Conservation (phyloP, 2,329 filamentous ascomycete species). For the Fusarium duplospermum region DNA sequence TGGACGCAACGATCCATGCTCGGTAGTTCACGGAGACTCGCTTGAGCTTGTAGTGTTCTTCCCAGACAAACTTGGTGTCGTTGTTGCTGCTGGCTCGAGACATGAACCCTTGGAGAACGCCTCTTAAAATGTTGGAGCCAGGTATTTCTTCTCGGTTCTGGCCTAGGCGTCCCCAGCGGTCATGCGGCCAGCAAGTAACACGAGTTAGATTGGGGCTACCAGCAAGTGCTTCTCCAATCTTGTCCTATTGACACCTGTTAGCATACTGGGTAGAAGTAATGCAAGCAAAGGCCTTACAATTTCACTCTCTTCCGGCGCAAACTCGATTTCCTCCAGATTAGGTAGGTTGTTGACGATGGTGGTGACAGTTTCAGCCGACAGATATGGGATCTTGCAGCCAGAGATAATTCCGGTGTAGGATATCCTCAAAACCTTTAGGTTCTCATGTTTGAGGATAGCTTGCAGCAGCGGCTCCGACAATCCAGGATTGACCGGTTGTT, state of each 20-base stretch:
- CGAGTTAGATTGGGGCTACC: constrained; percentile 9
- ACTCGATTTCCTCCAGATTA: constrained; percentile 13
- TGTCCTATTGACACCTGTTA: not conserved
- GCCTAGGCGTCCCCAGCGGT: not conserved
- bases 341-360: constrained; percentile 24
- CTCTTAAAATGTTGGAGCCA: not conserved
- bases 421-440: constrained; percentile 21
- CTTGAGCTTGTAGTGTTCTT: constrained; percentile 22
- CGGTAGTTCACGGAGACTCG: not conserved
- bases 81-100: not conserved
- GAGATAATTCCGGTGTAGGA: not conserved
- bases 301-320: constrained; percentile 6
- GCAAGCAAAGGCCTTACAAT: constrained; percentile 3
- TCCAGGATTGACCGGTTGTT: not conserved
- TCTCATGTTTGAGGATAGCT: constrained; percentile 31
- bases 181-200: constrained; percentile 13
- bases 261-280: not conserved
- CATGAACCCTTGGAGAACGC: constrained; percentile 7
- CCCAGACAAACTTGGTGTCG: constrained; percentile 11
- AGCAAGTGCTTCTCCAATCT: constrained; percentile 19
- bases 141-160: not conserved
- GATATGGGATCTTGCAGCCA: constrained; percentile 6
- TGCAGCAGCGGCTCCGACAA: constrained; percentile 12
- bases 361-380: constrained; percentile 16
- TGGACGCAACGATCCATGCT: constrained; percentile 20